phyloP scores from a whole-genome alignment of 1,139 yeast species.

The Candida tropicalis region DNA sequence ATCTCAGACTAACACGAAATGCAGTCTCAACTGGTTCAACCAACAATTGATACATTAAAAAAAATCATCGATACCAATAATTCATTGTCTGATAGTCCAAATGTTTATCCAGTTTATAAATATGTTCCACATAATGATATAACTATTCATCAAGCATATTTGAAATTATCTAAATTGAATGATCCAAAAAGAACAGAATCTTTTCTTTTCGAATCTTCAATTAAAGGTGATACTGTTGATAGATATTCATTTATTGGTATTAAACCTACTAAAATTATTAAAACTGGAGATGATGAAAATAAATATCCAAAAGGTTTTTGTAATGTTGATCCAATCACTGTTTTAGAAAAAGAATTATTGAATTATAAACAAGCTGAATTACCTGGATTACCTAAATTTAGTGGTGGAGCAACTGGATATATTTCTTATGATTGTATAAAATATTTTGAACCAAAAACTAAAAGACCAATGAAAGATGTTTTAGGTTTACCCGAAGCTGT shows the following conservation, averaged over 20 bases:
- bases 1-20: conserved; percentile 2
- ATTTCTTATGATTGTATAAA: conserved; percentile 95
- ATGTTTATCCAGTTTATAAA: conserved; percentile 79
- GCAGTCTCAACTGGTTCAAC: conserved; percentile 49
- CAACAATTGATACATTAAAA: conserved; percentile 54
- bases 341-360: conserved; percentile 73
- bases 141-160: conserved; percentile 88
- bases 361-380: conserved; percentile 67
- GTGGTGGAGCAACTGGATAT: conserved; percentile 97
- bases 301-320: conserved; percentile 36
- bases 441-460: conserved; percentile 91
- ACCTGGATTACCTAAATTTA: conserved; percentile 80
- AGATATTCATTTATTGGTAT: conserved; percentile 91
- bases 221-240: conserved; percentile 85
- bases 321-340: conserved; percentile 72
- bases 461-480: conserved; percentile 73
- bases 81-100: conserved; percentile 34
- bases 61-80: conserved; percentile 46
- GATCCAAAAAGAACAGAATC: conserved; percentile 62
- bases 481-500: conserved; percentile 87
- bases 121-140: conserved; percentile 74
- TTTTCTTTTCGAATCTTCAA: conserved; percentile 84
- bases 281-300: conserved; percentile 62
- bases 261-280: conserved; percentile 76
- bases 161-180: conserved; percentile 77